These are phyloP conservation scores for Globisporangium splendens DNA, from an alignment of 352 stramenopile genomes.

Conservation along the genomic window DNA sequence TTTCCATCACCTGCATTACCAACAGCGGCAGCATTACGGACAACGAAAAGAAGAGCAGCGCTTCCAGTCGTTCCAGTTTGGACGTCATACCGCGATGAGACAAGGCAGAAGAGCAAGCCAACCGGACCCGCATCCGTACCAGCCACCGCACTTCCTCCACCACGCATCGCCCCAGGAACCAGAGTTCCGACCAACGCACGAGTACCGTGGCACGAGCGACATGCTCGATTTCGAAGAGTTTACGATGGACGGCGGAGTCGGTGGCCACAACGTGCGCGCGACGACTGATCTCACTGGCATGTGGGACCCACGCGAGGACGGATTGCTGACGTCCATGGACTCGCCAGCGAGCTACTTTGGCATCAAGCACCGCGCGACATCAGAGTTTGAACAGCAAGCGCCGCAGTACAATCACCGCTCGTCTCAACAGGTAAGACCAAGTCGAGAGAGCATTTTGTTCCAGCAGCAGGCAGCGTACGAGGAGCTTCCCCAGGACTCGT, in stretches of 20 bases:
- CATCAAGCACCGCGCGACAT: constrained; percentile 16
- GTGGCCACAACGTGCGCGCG: constrained; percentile 29
- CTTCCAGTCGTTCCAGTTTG: constrained; percentile 1
- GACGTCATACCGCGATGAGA: not conserved
- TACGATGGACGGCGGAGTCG: constrained; percentile 22
- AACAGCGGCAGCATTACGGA: constrained; percentile 8
- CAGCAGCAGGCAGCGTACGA: constrained; percentile 22
- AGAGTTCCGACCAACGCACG: constrained; percentile 6
- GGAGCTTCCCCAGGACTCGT: constrained; percentile 7
- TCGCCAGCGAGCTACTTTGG: constrained; percentile 11
- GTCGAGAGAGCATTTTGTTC: constrained; percentile 24
- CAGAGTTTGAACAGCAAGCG: constrained; percentile 17
- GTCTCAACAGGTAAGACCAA: constrained; percentile 20
- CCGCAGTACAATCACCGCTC: constrained; percentile 23
- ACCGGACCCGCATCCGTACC: too few species aligned
- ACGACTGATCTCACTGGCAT: constrained; percentile 44
- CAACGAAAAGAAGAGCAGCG: constrained; percentile 4
- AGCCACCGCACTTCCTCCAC: too few species aligned
- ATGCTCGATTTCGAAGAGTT: constrained; percentile 44
- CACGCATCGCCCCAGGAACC: too few species aligned
- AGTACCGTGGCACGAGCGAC: constrained; percentile 13
- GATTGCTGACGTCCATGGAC: constrained; percentile 8
- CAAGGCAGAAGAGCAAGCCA: too few species aligned
- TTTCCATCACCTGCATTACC: constrained; percentile 12
- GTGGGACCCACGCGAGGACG: constrained; percentile 29